Base-by-base conservation (phyloP, 2,329 filamentous ascomycete genomes). In the Cercospora brassicicola region DNA sequence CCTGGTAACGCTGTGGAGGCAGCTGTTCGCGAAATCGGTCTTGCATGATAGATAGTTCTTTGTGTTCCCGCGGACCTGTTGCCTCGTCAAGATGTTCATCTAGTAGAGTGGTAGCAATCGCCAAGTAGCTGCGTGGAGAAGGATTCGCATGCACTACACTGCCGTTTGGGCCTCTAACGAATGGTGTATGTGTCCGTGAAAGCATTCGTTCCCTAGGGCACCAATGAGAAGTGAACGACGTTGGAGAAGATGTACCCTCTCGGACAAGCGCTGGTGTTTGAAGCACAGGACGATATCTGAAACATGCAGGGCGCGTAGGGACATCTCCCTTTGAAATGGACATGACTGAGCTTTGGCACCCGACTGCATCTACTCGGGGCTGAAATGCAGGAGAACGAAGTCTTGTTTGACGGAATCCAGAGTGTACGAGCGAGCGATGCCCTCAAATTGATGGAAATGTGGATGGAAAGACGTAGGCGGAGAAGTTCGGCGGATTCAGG, bases 271-370 rank as follows among this genome's bases (percentile, higher is more conserved):
- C 53, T 57, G 53, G 8, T 20, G 30, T 31, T 11, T 31, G 53
- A 57, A 57, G 53, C 53, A 33, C 30, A 57, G 23, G 26, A 18
- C 15, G 13, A n/a, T 10, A 33, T 57, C 26, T 57, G 53, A 57
- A 57, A 57, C 53, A 57, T 57, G 53, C 53, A 57, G 26, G 30
- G 53, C 53, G 53, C 53, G 53, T 57, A 57, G 53, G 6, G 6
- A n/a, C 23, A 28, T 9, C 13, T n/a, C 26, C 26, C 13, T n/a
- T 10, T 15, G 31, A n/a, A 57, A 20, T n/a, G 26, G 53, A 33
- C 53, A 33, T 30, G 26, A 33, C 53, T 28, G 26, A 33, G n/a
- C 30, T 31, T n/a, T 18, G 53, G 11, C 23, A 3, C 13, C 53
- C 53, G 53, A 31, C 13, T 26, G 45, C 9, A 26, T 51, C 45